These are phyloP conservation scores for Blastomyces emzantsi DNA, from an alignment of 2,329 filamentous ascomycete genomes.

Conservation along the genomic window DNA sequence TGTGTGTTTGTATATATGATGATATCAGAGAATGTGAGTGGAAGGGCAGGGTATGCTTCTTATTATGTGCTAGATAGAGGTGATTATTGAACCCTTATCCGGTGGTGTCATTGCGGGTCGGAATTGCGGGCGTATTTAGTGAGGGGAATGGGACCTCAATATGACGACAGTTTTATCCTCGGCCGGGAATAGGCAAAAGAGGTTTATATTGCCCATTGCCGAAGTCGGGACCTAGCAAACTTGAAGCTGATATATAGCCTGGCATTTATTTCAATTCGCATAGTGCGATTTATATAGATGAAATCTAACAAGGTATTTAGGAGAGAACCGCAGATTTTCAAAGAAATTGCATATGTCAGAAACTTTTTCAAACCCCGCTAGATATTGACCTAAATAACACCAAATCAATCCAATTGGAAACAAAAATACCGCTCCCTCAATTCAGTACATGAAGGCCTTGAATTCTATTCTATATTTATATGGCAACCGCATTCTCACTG, in stretches of 20 bases:
- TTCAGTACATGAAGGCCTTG: not conserved
- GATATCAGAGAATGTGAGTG: not conserved
- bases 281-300: not conserved
- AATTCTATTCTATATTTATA: not conserved
- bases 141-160: not conserved
- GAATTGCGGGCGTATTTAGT: not conserved
- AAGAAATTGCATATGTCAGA: not conserved
- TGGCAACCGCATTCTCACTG: conserved; percentile 8
- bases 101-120: not conserved
- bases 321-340: not conserved
- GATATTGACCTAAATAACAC: not conserved
- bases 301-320: not conserved
- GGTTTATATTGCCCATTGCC: not conserved
- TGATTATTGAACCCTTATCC: not conserved
- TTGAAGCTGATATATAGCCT: not conserved
- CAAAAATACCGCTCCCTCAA: not conserved
- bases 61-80: not conserved
- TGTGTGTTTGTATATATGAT: not conserved
- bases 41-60: not conserved
- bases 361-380: not conserved
- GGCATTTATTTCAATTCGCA: not conserved
- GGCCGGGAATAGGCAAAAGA: not conserved
- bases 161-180: not conserved
- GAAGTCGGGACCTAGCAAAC: not conserved
- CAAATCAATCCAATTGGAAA: not conserved